Evolutionary conservation across 768 basidiomycete species (phyloP), one percentile per base, ranked within the genome.

Genomic region (Boletellus emodensis): DNA sequence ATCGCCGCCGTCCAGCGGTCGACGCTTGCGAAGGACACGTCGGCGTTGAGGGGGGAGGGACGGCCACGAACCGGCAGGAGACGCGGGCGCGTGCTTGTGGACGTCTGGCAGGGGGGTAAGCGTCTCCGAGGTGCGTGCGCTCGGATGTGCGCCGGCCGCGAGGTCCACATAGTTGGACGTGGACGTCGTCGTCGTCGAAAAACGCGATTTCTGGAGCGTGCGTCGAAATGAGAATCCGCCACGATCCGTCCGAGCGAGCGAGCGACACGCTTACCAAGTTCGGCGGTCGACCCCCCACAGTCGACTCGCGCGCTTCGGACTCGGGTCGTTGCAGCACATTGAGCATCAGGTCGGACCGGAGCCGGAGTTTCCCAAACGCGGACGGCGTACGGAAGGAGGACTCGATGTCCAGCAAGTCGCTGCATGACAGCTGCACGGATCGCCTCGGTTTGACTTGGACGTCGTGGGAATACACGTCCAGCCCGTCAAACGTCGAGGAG

Each of bases 121-220:
- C 18, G 44, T 40, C 42, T 49, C 44, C 1, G 30, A 40, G 22
- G 40, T 10, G 4, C 36, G 44, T 11, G 13, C 37, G 40, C 38
- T 52, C 10, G 49, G 62, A 9, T 40, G 18, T 3, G 46, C 22
- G 17, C 18, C 36, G 10, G 51, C 11, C 1, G 46, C 11, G 12
- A 58, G 52, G 6, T 65, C 60, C 15, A 70, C 49, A 38, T 62
- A 61, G 40, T 64, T 58, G 32, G 70, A 71, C 3, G 70, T 70
- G 5, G 71, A 64, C 0, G 61, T 64, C 6, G 70, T 71, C 30
- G 70, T 67, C 22, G 58, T 57, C 28, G 70, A 71, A 48, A 72
- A 72, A 15, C 66, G 70, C 9, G 70, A 71, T 38, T 40, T 56
- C 71, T 70, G 41, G 17, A 43, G 22, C 28, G 34, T 7, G 15